Percentiles rank a stretch among this genome's conserved stretches.
These are phyloP conservation scores for Cyclotella sp. DNA, from an alignment of 108 stramenopile species.

Conservation along the genomic window DNA sequence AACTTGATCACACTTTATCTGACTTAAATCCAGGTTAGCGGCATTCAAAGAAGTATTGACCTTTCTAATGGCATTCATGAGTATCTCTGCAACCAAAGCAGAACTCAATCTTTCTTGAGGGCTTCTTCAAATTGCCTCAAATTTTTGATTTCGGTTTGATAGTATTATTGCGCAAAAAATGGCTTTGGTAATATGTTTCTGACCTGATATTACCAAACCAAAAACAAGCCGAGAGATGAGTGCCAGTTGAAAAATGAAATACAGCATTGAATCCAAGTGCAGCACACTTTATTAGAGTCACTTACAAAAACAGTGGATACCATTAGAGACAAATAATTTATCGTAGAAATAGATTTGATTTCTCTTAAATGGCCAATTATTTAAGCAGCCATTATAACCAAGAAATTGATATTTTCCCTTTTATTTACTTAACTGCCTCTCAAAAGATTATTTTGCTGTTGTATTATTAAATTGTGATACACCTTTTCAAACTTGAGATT, in stretches of 20 bases:
- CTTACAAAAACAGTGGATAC: neutral
- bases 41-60: neutral
- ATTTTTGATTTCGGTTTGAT: conserved; percentile 79
- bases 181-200: too few relatives aligned
- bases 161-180: too few relatives aligned
- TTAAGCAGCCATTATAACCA: too few relatives aligned
- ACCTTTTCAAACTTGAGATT: conserved; percentile 27
- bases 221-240: conserved; percentile 5
- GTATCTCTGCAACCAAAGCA: conserved; percentile 58
- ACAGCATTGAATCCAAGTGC: conserved; percentile 32
- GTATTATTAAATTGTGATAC: conserved; percentile 29
- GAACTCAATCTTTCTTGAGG: conserved; percentile 72
- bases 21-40: conserved; percentile 12
- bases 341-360: too few relatives aligned
- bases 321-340: conserved; percentile 6
- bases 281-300: conserved; percentile 13
- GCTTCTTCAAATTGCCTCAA: conserved; percentile 78
- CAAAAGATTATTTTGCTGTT: too few relatives aligned
- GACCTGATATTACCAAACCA: too few relatives aligned
- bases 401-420: too few relatives aligned
- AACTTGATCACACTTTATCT: conserved; percentile 69
- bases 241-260: conserved; percentile 19
- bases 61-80: conserved; percentile 35
- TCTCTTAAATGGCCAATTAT: too few relatives aligned
- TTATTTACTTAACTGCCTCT: conserved; percentile 14